phyloP scores from a whole-genome alignment of 139 green algal genomes.

The Microglena sp. region DNA sequence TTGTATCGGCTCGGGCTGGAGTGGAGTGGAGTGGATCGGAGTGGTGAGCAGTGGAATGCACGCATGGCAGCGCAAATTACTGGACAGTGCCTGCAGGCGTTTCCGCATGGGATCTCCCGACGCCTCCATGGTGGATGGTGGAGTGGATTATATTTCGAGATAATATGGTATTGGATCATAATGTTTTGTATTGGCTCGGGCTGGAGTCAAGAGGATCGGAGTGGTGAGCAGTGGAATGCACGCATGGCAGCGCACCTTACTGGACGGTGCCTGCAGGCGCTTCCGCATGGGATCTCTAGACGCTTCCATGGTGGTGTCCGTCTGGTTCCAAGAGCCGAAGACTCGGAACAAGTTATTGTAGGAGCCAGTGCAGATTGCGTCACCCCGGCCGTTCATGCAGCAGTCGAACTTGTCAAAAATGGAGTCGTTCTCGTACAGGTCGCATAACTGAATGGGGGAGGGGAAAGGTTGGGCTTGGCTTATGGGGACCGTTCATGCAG shows the following conservation, averaged over 20 bases:
- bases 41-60: too few relatives aligned
- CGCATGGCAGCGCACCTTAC: conserved; percentile 39
- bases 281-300: conserved; percentile 60
- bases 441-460: conserved; percentile 63
- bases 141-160: too few relatives aligned
- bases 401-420: conserved; percentile 99
- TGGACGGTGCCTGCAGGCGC: conserved; percentile 35
- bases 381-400: conserved; percentile 64
- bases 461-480: background rate
- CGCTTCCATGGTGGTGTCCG: conserved; percentile 59
- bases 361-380: conserved; percentile 71
- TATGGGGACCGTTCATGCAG: conserved; percentile 63
- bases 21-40: too few relatives aligned
- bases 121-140: too few relatives aligned
- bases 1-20: too few relatives aligned
- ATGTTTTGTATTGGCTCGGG: too few relatives aligned
- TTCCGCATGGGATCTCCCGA: too few relatives aligned
- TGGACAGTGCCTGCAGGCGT: too few relatives aligned
- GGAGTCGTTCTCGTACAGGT: conserved; percentile 97
- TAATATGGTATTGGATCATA: too few relatives aligned
- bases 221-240: too few relatives aligned
- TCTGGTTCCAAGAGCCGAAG: conserved; percentile 30
- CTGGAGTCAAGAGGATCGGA: too few relatives aligned
- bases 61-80: too few relatives aligned
- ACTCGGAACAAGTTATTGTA: conserved; percentile 89